A percentile compares a stretch with the other conserved stretches of the same genome.
These are phyloP conservation scores for Elaeis oleifera DNA, from an alignment of 202 grass and related monocot genomes.

Conservation along the genomic window DNA sequence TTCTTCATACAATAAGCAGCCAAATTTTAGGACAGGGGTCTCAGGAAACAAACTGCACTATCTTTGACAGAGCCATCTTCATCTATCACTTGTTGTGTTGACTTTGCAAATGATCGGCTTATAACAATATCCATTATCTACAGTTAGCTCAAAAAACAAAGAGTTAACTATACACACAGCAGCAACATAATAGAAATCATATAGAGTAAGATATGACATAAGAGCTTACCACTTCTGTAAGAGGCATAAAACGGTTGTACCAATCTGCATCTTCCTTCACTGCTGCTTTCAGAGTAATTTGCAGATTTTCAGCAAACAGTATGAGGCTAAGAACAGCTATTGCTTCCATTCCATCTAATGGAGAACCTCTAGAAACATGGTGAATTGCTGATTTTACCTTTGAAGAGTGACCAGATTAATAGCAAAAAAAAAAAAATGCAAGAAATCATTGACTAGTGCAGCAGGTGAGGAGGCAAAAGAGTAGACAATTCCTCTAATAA, in stretches of 20 bases:
- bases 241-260: slow-evolving; percentile 27
- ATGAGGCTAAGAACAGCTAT: slow-evolving; percentile 41
- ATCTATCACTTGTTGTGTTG: slow-evolving; percentile 50
- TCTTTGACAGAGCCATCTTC: slow-evolving; percentile 79
- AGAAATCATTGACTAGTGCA: no score
- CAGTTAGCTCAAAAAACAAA: slow-evolving; percentile 5
- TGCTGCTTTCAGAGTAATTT: slow-evolving; percentile 51
- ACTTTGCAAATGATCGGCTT: slow-evolving; percentile 48
- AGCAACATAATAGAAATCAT: background rate
- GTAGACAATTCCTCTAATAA: no score
- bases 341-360: slow-evolving; percentile 55
- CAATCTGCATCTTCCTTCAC: slow-evolving; percentile 43
- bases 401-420: slow-evolving; percentile 1
- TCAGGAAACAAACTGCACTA: slow-evolving; percentile 46
- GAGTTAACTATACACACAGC: background rate
- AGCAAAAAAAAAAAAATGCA: no score
- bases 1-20: slow-evolving; percentile 10
- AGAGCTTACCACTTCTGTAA: slow-evolving; percentile 43
- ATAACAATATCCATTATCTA: slow-evolving; percentile 53
- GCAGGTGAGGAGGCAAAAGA: no score
- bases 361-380: slow-evolving; percentile 37
- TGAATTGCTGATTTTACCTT: slow-evolving; percentile 62
- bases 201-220: slow-evolving; percentile 1
- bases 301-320: slow-evolving; percentile 51
- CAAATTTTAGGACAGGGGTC: slow-evolving; percentile 13